phyloP scores from a whole-genome alignment of 192 early-diverging fungal species.

The Chytriomyces sp. region DNA sequence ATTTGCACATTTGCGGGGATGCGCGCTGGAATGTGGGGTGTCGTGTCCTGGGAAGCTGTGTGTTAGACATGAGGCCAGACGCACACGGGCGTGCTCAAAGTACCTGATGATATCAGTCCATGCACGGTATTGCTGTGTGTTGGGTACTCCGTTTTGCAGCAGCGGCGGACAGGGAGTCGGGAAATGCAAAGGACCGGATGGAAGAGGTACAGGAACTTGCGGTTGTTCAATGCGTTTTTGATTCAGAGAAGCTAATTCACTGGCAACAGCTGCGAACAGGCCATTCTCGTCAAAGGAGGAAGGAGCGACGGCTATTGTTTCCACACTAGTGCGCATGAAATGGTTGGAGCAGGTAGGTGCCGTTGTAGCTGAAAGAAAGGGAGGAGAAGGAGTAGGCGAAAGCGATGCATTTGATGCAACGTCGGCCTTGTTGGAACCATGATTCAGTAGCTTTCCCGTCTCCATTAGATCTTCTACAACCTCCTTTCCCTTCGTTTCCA shows the following conservation, averaged over 20 bases:
- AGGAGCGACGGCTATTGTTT: neutral
- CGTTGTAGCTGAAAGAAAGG: neutral
- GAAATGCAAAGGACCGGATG: constrained; percentile 14
- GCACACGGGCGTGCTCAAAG: neutral
- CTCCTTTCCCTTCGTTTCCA: neutral
- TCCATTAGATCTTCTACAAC: neutral
- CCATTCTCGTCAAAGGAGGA: no score
- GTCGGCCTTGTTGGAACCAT: neutral
- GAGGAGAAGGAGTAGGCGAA: neutral
- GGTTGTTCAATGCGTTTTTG: no score
- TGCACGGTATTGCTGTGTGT: constrained; percentile 16
- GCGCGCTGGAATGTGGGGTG: constrained; percentile 26
- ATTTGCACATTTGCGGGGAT: constrained; percentile 23
- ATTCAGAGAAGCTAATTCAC: no score
- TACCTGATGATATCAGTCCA: constrained; percentile 29
- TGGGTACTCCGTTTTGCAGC: constrained; percentile 1
- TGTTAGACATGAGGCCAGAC: neutral
- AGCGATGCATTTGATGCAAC: neutral
- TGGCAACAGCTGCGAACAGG: no score
- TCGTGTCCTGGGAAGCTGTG: neutral
- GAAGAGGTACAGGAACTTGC: no score
- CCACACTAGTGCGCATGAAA: neutral
- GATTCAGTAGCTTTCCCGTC: neutral
- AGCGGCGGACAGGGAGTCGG: constrained; percentile 6
- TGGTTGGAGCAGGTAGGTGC: neutral